A percentile compares a stretch with the other conserved stretches of the same genome.
phyloP scores from a whole-genome alignment of 305 asterid genomes.

The Euphrasia arctica region DNA sequence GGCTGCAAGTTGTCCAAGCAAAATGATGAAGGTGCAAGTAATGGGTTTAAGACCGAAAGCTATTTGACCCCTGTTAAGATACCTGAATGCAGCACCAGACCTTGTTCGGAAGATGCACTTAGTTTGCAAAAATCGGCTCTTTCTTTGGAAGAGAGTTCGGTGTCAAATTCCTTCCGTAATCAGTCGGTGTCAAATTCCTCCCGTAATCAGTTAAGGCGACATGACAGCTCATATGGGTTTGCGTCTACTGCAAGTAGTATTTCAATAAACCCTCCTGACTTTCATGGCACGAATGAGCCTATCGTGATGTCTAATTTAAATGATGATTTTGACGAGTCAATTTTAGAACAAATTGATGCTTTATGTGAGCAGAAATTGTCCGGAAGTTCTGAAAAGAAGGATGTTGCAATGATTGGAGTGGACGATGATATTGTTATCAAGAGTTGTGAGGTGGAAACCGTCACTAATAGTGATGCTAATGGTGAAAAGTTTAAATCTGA shows the following conservation, averaged over 20 bases:
- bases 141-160: constrained; percentile 30
- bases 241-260: constrained; percentile 20
- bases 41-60: constrained; percentile 27
- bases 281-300: constrained; percentile 31
- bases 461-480: constrained; percentile 26
- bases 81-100: constrained; percentile 23
- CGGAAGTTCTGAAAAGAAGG: constrained; percentile 36
- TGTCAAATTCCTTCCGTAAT: constrained; percentile 29
- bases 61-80: constrained; percentile 29
- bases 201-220: constrained; percentile 42
- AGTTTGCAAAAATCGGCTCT: constrained; percentile 20
- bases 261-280: constrained; percentile 34
- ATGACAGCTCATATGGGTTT: constrained; percentile 27
- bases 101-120: constrained; percentile 21
- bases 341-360: constrained; percentile 75
- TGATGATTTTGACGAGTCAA: constrained; percentile 76
- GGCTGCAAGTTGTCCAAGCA: constrained; percentile 25
- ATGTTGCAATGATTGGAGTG: constrained; percentile 23
- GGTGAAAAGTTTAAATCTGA: constrained; percentile 35
- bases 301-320: constrained; percentile 28
- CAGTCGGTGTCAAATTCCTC: constrained; percentile 30
- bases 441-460: constrained; percentile 35
- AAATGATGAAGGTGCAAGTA: constrained; percentile 23
- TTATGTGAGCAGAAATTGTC: constrained; percentile 56
- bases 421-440: constrained; percentile 31